Base-by-base conservation (phyloP, 257 asterid genomes). In the Solanum dulcamara region DNA sequence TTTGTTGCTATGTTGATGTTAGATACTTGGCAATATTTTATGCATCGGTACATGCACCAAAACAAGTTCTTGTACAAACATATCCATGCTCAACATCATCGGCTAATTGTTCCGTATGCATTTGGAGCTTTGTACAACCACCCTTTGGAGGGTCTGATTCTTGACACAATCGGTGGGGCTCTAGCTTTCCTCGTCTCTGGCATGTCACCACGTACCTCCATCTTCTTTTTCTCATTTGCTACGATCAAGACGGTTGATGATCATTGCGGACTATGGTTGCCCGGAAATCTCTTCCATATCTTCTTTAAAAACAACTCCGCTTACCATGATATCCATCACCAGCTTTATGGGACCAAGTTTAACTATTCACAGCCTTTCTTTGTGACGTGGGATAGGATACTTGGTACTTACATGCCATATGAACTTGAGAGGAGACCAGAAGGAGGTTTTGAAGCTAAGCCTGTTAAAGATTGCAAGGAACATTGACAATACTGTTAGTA, bases 301-400 rank as follows among this genome's bases (percentile, higher is more conserved):
- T 74, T 94, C 86, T 96, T 96, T 42, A 85, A 90, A 59, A 96
- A 96, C 84, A 96, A 96, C 88, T 93, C 98, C 0, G 98, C 99
- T 0, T 96, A 96, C 84, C 99, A 94, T 55, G 98, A 96, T 59
- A 88, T 96, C 80, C 99, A 96, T 85, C 99, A 96, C 88, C 98
- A 96, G 89, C 96, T 93, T 55, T 91, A 92, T 5, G 98, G 98
- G 28, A 94, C 89, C 85, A 94, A 96, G 89, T 96, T 90, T 77
- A 96, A 96, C 89, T 94, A 87, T 67, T 95, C 99, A 12, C 98
- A 96, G 92, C 99, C 98, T 7, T 96, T 95, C 91, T 96, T 96
- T 66, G 96, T 96, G 87, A 89, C 92, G 83, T 96, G 97, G 99
- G 98, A 96, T 86, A 87, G 90, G 87, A 92, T 96, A 44, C 91